Evolutionary conservation across 305 asterid genomes (phyloP).

Genomic region (Solanum aculeatissimum): DNA sequence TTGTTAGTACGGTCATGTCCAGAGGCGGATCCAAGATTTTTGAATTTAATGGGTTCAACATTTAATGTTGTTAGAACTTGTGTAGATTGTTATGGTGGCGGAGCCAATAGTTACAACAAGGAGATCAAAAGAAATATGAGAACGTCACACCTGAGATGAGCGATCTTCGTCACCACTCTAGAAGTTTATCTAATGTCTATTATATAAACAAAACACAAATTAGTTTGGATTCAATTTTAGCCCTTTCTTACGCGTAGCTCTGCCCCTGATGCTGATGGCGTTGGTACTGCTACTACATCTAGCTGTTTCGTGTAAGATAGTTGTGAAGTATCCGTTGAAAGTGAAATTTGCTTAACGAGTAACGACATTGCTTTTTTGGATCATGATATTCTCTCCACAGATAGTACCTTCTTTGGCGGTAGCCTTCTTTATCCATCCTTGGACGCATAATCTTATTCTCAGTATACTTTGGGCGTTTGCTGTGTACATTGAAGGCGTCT

Average conservation of each 20-base stretch:
- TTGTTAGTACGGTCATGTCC: neutral
- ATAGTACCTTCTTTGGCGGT: conserved; percentile 45
- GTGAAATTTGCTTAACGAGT: neutral
- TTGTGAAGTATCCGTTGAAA: neutral
- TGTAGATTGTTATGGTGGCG: neutral
- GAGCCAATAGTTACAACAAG: neutral
- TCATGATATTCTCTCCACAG: conserved; percentile 15
- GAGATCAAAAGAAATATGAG: neutral
- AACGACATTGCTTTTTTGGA: neutral
- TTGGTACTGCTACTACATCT: neutral
- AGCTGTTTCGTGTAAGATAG: neutral
- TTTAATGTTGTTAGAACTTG: neutral
- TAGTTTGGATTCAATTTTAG: neutral
- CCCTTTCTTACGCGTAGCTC: neutral
- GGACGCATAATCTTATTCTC: conserved; percentile 14
- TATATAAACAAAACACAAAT: neutral
- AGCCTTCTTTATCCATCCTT: conserved; percentile 54
- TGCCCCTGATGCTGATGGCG: neutral
- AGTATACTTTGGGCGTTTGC: conserved; percentile 73
- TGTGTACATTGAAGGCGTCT: conserved; percentile 58
- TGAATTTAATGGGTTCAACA: neutral
- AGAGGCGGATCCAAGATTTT: neutral
- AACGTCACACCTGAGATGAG: neutral
- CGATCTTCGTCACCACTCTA: neutral
- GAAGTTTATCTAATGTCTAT: neutral